Evolutionary conservation across 441 rosid genomes (phyloP), one percentile per base, ranked within the genome.

Genomic region (Monsonia emarginata): DNA sequence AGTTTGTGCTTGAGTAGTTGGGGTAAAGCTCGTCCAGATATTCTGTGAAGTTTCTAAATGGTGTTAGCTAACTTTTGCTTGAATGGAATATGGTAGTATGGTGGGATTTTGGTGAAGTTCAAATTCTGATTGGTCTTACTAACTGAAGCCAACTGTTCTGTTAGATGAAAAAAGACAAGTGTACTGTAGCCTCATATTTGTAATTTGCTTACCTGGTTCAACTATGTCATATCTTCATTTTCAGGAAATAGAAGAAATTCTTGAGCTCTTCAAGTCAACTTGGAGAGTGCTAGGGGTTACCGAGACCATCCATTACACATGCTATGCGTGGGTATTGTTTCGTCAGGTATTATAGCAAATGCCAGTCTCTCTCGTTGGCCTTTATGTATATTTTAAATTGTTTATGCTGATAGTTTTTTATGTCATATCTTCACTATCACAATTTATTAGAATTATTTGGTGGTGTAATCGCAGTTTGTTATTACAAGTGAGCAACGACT

Each of bases 171-270:
- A 19, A 18, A 16, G 48, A n/a, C 46, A 38, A 58, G 34, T 28
- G 65, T 34, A 31, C 52, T 61, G 19, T 31, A 40, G 67, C 58
- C 11, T 40, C 38, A 7, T 13, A 65, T 48, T 74, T 56, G 64
- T 57, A 32, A 30, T 48, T 42, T 60, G 32, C 36, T 63, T 65
- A 16, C 18, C 70, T 64, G 65, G 81, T 69, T 40, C 65, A 54
- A 69, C 50, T 64, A 4, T 65, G 72, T 54, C 24, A 46, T 56
- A 60, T 59, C 58, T 50, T 68, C 69, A 56, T 73, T 64, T 74
- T 62, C 79, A 95, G 99, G 99, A 91, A 82, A 96, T 87, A 73
- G 99, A 95, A 79, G 96, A 95, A 85, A 91, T 88, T 72, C 96
- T 95, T 65, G 97, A 91, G 88, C 97, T 95, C 66, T 74, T 95